phyloP scores from a whole-genome alignment of 73 alveolate species.

The Tetrahymena malaccensis region DNA sequence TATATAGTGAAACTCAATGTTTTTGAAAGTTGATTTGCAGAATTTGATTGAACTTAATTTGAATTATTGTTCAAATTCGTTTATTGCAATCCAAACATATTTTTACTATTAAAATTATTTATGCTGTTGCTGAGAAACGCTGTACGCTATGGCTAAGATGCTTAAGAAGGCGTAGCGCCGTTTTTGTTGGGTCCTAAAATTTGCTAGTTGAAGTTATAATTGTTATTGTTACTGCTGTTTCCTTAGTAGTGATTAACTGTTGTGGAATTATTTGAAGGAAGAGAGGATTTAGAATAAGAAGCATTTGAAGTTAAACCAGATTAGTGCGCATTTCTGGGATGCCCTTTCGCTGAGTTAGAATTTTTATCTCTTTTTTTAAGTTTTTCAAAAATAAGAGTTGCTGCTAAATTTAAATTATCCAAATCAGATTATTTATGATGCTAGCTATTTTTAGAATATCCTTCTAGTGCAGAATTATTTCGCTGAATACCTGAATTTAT shows the following conservation, averaged over 20 bases:
- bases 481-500: background rate
- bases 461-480: background rate
- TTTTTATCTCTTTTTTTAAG: background rate
- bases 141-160: background rate
- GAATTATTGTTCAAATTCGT: background rate
- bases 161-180: background rate
- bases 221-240: background rate
- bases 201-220: background rate
- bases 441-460: background rate
- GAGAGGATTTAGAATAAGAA: background rate
- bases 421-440: background rate
- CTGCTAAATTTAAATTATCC: background rate
- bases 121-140: background rate
- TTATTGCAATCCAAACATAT: background rate
- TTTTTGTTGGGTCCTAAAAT: background rate
- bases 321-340: background rate
- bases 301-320: background rate
- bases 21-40: background rate
- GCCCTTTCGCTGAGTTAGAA: background rate
- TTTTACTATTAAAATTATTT: background rate
- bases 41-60: background rate
- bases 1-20: background rate
- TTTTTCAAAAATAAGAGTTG: background rate
- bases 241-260: background rate
- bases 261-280: background rate